Conservation (phyloP, 805 yeast species). For the Blastobotrys terrestris region DNA sequence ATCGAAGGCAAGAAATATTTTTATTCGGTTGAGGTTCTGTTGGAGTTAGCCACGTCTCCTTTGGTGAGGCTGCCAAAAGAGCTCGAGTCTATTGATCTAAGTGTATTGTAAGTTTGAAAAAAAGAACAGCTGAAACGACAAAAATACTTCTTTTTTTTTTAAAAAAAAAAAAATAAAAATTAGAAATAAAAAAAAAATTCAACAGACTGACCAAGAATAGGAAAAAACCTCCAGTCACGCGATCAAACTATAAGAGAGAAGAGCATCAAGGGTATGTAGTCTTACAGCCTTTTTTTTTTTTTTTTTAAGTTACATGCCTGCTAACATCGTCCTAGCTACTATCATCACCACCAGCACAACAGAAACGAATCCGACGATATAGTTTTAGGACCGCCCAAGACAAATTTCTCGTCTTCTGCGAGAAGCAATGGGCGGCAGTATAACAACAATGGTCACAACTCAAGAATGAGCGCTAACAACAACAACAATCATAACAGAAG, state of each 20-base stretch:
- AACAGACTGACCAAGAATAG: neutral
- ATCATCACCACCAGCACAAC: neutral
- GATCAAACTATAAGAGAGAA: neutral
- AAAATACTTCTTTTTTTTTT: no score
- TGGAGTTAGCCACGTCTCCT: conserved; percentile 15
- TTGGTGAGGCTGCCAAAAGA: conserved; percentile 13
- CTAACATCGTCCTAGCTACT: neutral
- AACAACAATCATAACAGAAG: neutral
- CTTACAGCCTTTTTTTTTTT: no score
- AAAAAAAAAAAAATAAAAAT: no score
- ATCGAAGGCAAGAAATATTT: neutral
- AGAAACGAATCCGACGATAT: neutral
- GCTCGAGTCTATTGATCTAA: conserved; percentile 7
- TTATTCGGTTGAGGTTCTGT: conserved; percentile 10
- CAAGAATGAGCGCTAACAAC: neutral
- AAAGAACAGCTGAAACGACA: neutral
- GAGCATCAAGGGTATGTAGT: neutral
- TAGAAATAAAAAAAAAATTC: neutral
- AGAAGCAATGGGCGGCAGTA: neutral
- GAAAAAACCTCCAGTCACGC: neutral
- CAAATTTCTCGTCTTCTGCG: neutral
- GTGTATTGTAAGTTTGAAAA: neutral
- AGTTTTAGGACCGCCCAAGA: neutral
- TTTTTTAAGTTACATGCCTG: no score
- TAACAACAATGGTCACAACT: neutral